Conservation (phyloP, 768 basidiomycete species). For the Amanita jacksonii region DNA sequence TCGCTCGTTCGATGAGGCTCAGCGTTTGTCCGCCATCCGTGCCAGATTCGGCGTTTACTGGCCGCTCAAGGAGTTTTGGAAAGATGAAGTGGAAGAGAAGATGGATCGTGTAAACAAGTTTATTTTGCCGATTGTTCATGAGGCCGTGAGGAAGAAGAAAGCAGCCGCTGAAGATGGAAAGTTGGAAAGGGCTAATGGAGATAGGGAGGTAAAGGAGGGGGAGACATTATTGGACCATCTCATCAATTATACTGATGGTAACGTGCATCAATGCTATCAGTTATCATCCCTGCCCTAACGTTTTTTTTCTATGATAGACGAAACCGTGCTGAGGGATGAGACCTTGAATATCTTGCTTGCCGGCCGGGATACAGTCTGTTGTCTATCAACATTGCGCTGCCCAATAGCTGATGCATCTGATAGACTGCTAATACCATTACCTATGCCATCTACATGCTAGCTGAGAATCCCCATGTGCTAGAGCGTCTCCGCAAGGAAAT, state of each 20-base stretch:
- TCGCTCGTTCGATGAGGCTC: constrained; percentile 38
- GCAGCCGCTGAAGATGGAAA: constrained; percentile 1
- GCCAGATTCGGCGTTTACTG: constrained; percentile 24
- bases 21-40: constrained; percentile 28
- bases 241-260: constrained; percentile 43
- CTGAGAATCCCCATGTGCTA: constrained; percentile 32
- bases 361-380: constrained; percentile 42
- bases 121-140: constrained; percentile 39
- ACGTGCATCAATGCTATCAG: background rate
- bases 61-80: constrained; percentile 36
- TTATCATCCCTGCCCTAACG: background rate
- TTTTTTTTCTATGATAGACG: constrained; percentile 14
- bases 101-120: constrained; percentile 38
- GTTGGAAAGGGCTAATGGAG: constrained; percentile 12
- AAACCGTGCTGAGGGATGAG: constrained; percentile 32
- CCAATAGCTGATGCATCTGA: background rate
- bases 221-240: constrained; percentile 40
- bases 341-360: constrained; percentile 47
- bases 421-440: constrained; percentile 33
- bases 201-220: constrained; percentile 24
- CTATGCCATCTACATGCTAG: constrained; percentile 34
- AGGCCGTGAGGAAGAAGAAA: constrained; percentile 32
- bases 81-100: constrained; percentile 31
- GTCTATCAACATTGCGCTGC: background rate
- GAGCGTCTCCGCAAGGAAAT: constrained; percentile 33